These are phyloP conservation scores for Claviceps capensis DNA, from an alignment of 2,329 filamentous ascomycete species.

Conservation along the genomic window DNA sequence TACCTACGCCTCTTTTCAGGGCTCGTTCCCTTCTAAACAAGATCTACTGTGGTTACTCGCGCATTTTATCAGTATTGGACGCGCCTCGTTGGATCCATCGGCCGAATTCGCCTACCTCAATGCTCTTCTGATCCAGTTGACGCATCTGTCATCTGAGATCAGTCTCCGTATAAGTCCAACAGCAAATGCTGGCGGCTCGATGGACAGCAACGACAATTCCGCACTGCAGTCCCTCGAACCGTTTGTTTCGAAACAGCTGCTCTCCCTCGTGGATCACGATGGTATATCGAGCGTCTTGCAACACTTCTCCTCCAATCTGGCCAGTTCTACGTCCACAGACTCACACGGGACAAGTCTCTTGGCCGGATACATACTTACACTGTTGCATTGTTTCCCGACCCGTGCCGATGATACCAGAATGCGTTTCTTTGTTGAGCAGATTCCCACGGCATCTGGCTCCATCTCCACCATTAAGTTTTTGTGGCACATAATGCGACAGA, in stretches of 20 bases:
- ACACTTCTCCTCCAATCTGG: slow-evolving; percentile 20
- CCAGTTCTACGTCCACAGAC: slow-evolving; percentile 17
- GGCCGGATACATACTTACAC: slow-evolving; percentile 73
- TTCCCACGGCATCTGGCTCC: slow-evolving; percentile 36
- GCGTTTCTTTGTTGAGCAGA: slow-evolving; percentile 61
- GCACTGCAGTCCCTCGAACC: slow-evolving; percentile 24
- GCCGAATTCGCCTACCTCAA: slow-evolving; percentile 31
- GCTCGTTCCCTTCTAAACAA: slow-evolving; percentile 19
- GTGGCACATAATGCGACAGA: slow-evolving; percentile 50
- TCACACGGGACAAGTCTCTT: slow-evolving; percentile 46
- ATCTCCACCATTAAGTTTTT: slow-evolving; percentile 53
- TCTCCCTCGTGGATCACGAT: slow-evolving; percentile 59
- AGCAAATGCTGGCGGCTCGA: slow-evolving; percentile 7
- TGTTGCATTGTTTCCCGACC: slow-evolving; percentile 73
- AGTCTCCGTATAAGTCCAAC: slow-evolving; percentile 15
- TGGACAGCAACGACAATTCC: not conserved
- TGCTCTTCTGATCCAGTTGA: slow-evolving; percentile 40
- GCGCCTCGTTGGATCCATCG: slow-evolving; percentile 19
- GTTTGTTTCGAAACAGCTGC: slow-evolving; percentile 53
- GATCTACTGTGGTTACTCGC: slow-evolving; percentile 50
- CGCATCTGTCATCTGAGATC: slow-evolving; percentile 37
- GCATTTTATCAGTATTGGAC: slow-evolving; percentile 48
- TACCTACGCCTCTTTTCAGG: slow-evolving; percentile 16
- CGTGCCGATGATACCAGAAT: slow-evolving; percentile 83
- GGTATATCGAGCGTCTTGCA: slow-evolving; percentile 44